phyloP scores from a whole-genome alignment of 2,329 filamentous ascomycete genomes.

The Aspergillus brunneoviolaceus region DNA sequence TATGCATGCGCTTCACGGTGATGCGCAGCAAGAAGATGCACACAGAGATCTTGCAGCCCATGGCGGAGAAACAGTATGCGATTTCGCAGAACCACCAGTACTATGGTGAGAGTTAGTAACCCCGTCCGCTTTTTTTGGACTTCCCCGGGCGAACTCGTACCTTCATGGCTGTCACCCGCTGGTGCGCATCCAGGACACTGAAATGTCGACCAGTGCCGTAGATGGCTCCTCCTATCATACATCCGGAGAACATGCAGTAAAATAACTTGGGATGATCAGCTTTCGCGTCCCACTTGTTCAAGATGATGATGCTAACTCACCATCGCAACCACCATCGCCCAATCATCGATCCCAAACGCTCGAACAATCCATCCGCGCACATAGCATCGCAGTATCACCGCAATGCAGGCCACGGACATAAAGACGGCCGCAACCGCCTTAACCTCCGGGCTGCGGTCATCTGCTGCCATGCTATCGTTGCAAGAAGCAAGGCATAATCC shows the following conservation, averaged over 20 bases:
- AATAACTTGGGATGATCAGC: conserved; percentile 18
- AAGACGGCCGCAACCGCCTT: conserved; percentile 29
- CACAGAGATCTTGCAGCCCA: conserved; percentile 52
- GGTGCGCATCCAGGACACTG: conserved; percentile 12
- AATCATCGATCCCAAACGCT: conserved; percentile 37
- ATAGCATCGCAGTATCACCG: conserved; percentile 33
- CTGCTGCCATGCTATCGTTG: conserved; percentile 15
- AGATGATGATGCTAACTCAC: conserved; percentile 13
- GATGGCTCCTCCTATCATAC: conserved; percentile 31
- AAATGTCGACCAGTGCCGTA: conserved; percentile 31
- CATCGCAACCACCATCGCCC: conserved; percentile 30
- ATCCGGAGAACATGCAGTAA: conserved; percentile 32
- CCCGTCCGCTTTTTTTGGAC: too few relatives aligned
- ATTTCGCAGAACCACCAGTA: conserved; percentile 55
- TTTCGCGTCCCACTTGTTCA: not conserved
- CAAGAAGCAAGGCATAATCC: conserved; percentile 1
- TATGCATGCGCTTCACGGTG: conserved; percentile 47
- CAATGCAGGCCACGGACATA: conserved; percentile 26
- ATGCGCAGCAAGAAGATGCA: conserved; percentile 55
- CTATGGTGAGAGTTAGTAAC: conserved; percentile 5
- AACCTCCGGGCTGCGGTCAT: conserved; percentile 26
- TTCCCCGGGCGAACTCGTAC: conserved; percentile 10
- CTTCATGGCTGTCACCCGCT: conserved; percentile 29
- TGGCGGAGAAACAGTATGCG: conserved; percentile 50
- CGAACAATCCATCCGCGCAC: conserved; percentile 32